phyloP scores from a whole-genome alignment of 2,329 filamentous ascomycete genomes.

The Raffaelea ambrosiae region DNA sequence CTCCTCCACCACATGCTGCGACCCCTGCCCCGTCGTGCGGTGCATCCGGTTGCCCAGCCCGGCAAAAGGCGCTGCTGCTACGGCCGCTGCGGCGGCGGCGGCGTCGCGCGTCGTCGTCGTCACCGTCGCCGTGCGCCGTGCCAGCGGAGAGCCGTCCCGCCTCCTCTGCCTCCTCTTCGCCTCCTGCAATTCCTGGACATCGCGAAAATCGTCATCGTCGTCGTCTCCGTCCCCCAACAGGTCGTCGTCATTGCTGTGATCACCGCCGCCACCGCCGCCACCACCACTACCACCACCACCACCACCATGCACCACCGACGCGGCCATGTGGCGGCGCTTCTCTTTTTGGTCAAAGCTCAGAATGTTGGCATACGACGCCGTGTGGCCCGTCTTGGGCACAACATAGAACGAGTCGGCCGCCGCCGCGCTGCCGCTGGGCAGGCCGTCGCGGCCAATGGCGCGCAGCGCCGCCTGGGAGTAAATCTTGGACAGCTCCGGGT shows the following conservation, averaged over 20 bases:
- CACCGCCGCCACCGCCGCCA: neutral
- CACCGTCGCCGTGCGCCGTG: no score
- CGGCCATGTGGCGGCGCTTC: conserved; percentile 45
- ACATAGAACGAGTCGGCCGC: conserved; percentile 82
- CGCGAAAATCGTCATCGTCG: conserved; percentile 80
- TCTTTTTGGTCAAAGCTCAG: conserved; percentile 62
- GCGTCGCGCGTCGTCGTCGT: neutral
- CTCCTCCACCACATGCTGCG: conserved; percentile 73
- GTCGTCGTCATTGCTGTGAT: conserved; percentile 23
- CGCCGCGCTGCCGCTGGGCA: no score
- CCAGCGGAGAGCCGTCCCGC: no score
- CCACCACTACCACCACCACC: no score
- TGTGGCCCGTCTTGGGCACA: conserved; percentile 84
- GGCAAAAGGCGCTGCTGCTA: conserved; percentile 7
- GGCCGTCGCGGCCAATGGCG: conserved; percentile 65
- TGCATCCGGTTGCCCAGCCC: conserved; percentile 13
- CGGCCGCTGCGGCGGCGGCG: neutral
- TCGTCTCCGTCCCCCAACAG: conserved; percentile 53
- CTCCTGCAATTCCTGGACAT: conserved; percentile 67
- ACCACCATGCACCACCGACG: conserved; percentile 30
- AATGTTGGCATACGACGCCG: conserved; percentile 87
- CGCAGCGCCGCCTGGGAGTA: conserved; percentile 80
- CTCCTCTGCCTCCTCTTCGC: no score
- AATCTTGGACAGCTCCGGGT: conserved; percentile 72
- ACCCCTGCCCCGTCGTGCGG: conserved; percentile 30